Conservation (phyloP, 1,284 basidiomycete genomes). For the Trametes sp. region DNA sequence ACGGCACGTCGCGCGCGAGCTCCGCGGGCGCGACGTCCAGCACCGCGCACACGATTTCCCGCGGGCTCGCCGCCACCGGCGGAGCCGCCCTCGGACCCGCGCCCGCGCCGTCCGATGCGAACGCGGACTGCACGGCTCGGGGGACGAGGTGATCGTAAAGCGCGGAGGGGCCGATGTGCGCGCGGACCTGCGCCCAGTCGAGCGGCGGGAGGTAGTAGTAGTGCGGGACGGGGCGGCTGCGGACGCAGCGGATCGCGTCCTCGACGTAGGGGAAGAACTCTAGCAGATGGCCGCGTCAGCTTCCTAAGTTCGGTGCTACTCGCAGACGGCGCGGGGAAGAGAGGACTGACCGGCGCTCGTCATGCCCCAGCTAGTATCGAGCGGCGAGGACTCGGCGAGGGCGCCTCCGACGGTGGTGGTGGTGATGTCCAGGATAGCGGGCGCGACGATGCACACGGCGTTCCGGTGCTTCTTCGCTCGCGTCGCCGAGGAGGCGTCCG, state of each 20-base stretch:
- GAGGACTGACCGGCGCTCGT: slow-evolving; percentile 41
- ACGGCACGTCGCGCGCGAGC: slow-evolving; percentile 46
- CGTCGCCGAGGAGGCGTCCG: slow-evolving; percentile 46
- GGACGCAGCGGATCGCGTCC: slow-evolving; percentile 39
- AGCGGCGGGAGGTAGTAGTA: slow-evolving; percentile 45
- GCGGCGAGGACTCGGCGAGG: slow-evolving; percentile 11
- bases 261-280: slow-evolving; percentile 45
- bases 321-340: slow-evolving; percentile 32
- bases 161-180: slow-evolving; percentile 35
- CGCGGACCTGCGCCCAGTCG: slow-evolving; percentile 40
- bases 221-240: slow-evolving; percentile 30
- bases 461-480: slow-evolving; percentile 41
- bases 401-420: slow-evolving; percentile 26
- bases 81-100: background rate
- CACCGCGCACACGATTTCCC: slow-evolving; percentile 31
- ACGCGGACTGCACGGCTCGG: background rate
- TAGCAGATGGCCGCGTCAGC: slow-evolving; percentile 23
- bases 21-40: slow-evolving; percentile 45
- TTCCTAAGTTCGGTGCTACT: background rate
- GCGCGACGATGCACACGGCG: slow-evolving; percentile 47
- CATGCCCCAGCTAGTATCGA: slow-evolving; percentile 42
- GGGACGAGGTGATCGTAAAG: slow-evolving; percentile 38
- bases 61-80: background rate
- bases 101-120: background rate
- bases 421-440: slow-evolving; percentile 44